Evolutionary conservation across 2,329 filamentous ascomycete genomes (phyloP).

Genomic region (Cladosporium sp.): DNA sequence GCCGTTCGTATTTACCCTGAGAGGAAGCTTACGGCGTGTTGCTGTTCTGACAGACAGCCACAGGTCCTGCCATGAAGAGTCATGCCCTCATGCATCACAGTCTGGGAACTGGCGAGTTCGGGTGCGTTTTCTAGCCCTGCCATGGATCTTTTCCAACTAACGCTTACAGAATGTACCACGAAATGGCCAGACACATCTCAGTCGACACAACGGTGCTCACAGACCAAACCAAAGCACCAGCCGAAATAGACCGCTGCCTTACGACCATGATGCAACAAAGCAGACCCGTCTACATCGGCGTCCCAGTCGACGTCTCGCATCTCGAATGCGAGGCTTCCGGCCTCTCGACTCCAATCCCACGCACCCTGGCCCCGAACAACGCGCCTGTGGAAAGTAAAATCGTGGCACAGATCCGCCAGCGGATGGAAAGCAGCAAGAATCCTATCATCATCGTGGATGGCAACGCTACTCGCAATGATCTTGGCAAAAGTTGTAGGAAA

Average conservation of each 20-base stretch:
- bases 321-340: constrained; percentile 4
- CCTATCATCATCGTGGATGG: constrained; percentile 25
- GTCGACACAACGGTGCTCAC: constrained; percentile 21
- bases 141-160: neutral
- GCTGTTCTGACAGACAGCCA: neutral
- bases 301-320: constrained; percentile 24
- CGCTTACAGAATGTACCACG: constrained; percentile 17
- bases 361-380: constrained; percentile 12
- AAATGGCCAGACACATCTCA: constrained; percentile 27
- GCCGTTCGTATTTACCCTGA: neutral
- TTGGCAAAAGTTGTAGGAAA: constrained; percentile 14
- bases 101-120: constrained; percentile 24
- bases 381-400: constrained; percentile 4
- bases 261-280: constrained; percentile 20
- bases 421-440: constrained; percentile 13
- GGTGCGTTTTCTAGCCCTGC: neutral
- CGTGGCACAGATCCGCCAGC: constrained; percentile 9
- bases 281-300: constrained; percentile 25
- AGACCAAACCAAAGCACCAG: constrained; percentile 19
- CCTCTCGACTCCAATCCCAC: constrained; percentile 14
- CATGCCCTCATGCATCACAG: constrained; percentile 25
- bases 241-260: constrained; percentile 27
- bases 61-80: constrained; percentile 17
- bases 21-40: neutral
- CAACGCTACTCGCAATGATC: constrained; percentile 16